These are phyloP conservation scores for Corymbia calophylla DNA, from an alignment of 441 rosid genomes.

Conservation along the genomic window DNA sequence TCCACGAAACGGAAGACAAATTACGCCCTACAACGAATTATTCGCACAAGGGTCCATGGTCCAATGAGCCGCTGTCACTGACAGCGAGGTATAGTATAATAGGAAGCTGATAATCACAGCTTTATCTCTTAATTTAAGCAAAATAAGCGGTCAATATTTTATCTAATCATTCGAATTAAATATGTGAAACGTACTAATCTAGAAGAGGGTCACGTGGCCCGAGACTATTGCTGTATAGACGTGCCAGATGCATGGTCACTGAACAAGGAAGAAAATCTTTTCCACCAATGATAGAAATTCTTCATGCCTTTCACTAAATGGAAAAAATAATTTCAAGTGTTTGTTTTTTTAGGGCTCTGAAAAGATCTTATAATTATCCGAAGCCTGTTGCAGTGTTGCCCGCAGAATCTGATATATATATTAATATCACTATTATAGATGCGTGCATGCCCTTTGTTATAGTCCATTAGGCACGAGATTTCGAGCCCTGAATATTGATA, in stretches of 20 bases:
- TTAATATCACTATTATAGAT: background rate
- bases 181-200: background rate
- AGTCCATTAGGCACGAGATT: background rate
- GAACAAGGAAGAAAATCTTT: background rate
- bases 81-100: background rate
- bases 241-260: background rate
- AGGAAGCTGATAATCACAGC: background rate
- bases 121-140: background rate
- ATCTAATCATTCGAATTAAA: background rate
- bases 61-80: background rate
- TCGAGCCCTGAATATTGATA: background rate
- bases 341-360: background rate
- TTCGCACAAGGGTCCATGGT: background rate
- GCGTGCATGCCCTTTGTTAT: background rate
- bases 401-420: background rate
- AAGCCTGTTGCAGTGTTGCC: background rate
- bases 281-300: background rate
- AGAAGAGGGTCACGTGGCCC: background rate
- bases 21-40: background rate
- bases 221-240: background rate
- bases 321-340: background rate
- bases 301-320: background rate
- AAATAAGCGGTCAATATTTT: background rate
- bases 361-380: background rate
- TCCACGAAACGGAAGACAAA: background rate